Evolutionary conservation across 2,329 filamentous ascomycete species (phyloP).

Genomic region (Coniella vitis): DNA sequence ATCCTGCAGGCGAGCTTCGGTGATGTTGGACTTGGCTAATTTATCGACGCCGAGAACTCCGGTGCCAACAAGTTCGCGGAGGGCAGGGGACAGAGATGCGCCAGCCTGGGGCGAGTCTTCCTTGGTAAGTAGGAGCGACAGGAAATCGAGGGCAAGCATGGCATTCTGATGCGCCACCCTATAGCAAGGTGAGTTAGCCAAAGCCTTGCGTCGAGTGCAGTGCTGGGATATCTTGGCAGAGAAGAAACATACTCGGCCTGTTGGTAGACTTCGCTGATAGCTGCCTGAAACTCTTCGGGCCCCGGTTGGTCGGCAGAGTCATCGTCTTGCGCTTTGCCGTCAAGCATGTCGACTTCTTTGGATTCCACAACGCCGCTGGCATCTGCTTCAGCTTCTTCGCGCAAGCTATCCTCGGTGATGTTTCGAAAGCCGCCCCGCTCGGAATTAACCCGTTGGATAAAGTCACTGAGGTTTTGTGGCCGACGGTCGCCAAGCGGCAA

Average conservation of each 20-base stretch:
- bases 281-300: conserved; percentile 37
- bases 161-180: conserved; percentile 51
- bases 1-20: conserved; percentile 47
- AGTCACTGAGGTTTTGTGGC: conserved; percentile 59
- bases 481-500: conserved; percentile 52
- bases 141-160: conserved; percentile 68
- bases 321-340: conserved; percentile 40
- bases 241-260: conserved; percentile 46
- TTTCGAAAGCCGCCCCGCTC: conserved; percentile 78
- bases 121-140: conserved; percentile 79
- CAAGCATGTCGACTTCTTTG: conserved; percentile 37
- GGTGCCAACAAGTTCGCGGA: conserved; percentile 65
- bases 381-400: conserved; percentile 50
- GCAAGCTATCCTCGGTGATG: conserved; percentile 67
- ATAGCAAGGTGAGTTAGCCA: conserved; percentile 20
- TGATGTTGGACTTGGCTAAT: conserved; percentile 53
- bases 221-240: neutral
- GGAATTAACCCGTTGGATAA: conserved; percentile 71
- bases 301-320: conserved; percentile 33
- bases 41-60: conserved; percentile 67
- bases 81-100: conserved; percentile 59
- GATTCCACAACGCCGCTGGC: conserved; percentile 27
- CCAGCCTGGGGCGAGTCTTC: conserved; percentile 65
- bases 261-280: conserved; percentile 50
- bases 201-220: neutral